Evolutionary conservation across 2,329 filamentous ascomycete genomes (phyloP), one percentile per base, ranked within the genome.

Genomic region (Alternaria infectoria): DNA sequence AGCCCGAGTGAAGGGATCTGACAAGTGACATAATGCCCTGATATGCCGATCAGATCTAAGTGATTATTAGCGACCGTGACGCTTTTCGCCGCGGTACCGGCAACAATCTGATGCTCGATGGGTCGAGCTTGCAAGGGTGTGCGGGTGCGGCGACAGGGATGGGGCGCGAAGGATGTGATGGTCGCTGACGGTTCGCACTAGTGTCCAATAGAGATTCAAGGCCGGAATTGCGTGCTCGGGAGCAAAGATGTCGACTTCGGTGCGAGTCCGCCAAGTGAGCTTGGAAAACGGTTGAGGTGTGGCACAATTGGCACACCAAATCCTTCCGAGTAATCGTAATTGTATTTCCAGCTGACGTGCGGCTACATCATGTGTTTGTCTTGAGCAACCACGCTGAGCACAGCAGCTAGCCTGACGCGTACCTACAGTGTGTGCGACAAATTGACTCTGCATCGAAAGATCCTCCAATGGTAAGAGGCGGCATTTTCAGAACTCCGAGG

Each of bases 171-270:
- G 62, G 65, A 61, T 68, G 66, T 67, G 64, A 67, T 69, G 66
- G 66, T 56, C 51, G 61, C 62, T 63, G 62, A 59, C 62, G 52
- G 59, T 49, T 62, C 54, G 54, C 26, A 54, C 55, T 58, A 56
- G 57, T 50, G 55, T 36, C 76, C 76, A 76, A 77, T 76, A 40
- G 54, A 17, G 43, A 51, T 54, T 23, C 19, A 51, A 30, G 9
- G 9, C 57, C 49, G n/a, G 55, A 60, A 78, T 78, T 75, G 76
- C 76, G 76, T 78, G 76, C 76, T 78, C 71, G 66, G 64, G 56
- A 62, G 61, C 54, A 63, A 46, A 67, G 70, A 78, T 78, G 76
- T 77, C 75, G 76, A 56, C 45, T 63, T 63, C 57, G 25, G 25
- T 60, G 50, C 25, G 19, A 44, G 49, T 36, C 9, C 46, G 46